phyloP scores from a whole-genome alignment of 352 stramenopile genomes.

The Globisporangium spiculum region DNA sequence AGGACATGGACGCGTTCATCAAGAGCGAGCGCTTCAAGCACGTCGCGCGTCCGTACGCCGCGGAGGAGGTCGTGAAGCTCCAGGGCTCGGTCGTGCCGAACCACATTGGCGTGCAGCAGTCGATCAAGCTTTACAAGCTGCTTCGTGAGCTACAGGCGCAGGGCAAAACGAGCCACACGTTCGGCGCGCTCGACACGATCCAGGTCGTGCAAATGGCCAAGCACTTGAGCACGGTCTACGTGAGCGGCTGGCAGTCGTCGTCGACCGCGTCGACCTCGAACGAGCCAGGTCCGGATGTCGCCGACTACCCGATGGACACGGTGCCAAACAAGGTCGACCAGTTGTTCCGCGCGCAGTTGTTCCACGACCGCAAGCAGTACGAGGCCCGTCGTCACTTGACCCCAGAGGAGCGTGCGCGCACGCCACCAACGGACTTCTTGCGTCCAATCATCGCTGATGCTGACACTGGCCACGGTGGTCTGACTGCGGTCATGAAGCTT shows the following conservation, averaged over 20 bases:
- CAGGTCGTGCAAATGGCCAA: conserved; percentile 95
- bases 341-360: conserved; percentile 95
- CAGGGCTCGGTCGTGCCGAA: conserved; percentile 64
- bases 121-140: conserved; percentile 86
- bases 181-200: conserved; percentile 91
- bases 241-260: conserved; percentile 97
- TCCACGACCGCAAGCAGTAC: conserved; percentile 97
- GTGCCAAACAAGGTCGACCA: conserved; percentile 98
- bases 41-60: conserved; percentile 73
- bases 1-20: conserved; percentile 74
- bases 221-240: conserved; percentile 95
- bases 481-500: conserved; percentile 98
- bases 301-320: conserved; percentile 98
- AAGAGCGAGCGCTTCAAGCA: conserved; percentile 74
- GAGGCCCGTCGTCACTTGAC: conserved; percentile 89
- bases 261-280: conserved; percentile 94
- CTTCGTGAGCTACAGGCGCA: conserved; percentile 75
- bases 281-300: conserved; percentile 95
- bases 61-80: conserved; percentile 86
- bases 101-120: conserved; percentile 51
- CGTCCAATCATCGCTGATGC: conserved; percentile 97
- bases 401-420: conserved; percentile 70
- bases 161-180: conserved; percentile 85
- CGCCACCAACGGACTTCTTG: conserved; percentile 92
- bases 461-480: conserved; percentile 95